phyloP scores from a whole-genome alignment of 208 protist genomes.

The Leishmania tarentolae region DNA sequence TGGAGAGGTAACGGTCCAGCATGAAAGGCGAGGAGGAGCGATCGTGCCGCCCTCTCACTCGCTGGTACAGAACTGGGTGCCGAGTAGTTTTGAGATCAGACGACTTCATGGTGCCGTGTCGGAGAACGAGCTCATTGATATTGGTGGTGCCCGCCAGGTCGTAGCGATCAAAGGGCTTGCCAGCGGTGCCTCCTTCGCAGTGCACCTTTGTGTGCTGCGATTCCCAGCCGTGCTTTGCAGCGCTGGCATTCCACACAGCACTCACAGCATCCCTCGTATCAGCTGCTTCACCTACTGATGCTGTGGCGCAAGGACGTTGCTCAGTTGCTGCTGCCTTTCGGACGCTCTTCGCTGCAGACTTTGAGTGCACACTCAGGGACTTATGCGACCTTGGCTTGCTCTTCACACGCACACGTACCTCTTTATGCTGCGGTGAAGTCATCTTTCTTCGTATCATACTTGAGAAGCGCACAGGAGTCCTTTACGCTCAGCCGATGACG shows the following conservation, averaged over 20 bases:
- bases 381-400: not conserved
- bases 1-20: slow-evolving; percentile 42
- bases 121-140: slow-evolving; percentile 44
- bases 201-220: slow-evolving; percentile 4
- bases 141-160: slow-evolving; percentile 25
- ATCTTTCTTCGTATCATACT: slow-evolving; percentile 1
- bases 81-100: slow-evolving; percentile 11
- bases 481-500: not conserved
- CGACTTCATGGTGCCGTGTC: slow-evolving; percentile 21
- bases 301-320: not conserved
- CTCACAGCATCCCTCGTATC: not conserved
- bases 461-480: not conserved
- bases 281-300: not conserved
- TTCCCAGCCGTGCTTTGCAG: slow-evolving; percentile 12
- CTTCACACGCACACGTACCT: slow-evolving; percentile 2
- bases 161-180: slow-evolving; percentile 19
- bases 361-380: not conserved
- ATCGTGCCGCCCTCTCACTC: not conserved
- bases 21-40: slow-evolving; percentile 12
- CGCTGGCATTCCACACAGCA: slow-evolving; percentile 4
- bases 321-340: slow-evolving; percentile 8
- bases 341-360: not conserved
- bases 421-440: not conserved
- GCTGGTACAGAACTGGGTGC: slow-evolving; percentile 5
- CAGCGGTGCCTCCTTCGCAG: not conserved